Evolutionary conservation across 2,329 filamentous ascomycete genomes (phyloP).

Genomic region (Talaromyces sp.): DNA sequence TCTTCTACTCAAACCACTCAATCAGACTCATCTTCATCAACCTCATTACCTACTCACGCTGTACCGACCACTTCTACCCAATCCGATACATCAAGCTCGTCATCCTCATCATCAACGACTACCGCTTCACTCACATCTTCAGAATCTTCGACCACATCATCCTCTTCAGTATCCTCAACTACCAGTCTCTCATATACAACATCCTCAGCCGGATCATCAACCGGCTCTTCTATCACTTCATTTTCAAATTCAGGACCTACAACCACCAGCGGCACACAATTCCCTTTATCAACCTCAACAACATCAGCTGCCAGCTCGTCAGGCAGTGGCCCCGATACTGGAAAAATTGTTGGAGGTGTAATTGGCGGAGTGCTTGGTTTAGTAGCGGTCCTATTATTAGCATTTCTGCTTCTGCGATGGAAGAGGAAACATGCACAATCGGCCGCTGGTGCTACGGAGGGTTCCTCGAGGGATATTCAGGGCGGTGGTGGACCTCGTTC

Average conservation of each 20-base stretch:
- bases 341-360: constrained; percentile 59
- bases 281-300: constrained; percentile 5
- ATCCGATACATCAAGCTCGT: background rate
- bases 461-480: constrained; percentile 22
- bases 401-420: constrained; percentile 26
- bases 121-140: constrained; percentile 3
- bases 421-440: constrained; percentile 17
- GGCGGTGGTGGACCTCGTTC: constrained; percentile 20
- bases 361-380: constrained; percentile 59
- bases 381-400: constrained; percentile 49
- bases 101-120: background rate
- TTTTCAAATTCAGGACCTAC: background rate
- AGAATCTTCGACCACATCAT: constrained; percentile 5
- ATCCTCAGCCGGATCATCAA: background rate
- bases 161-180: constrained; percentile 4
- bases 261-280: background rate
- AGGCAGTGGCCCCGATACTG: constrained; percentile 35
- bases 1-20: constrained; percentile 4
- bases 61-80: background rate
- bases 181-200: constrained; percentile 1
- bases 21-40: constrained; percentile 1
- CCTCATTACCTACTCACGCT: background rate
- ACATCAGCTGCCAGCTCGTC: constrained; percentile 15
- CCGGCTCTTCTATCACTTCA: background rate
- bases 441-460: constrained; percentile 15